Evolutionary conservation across 805 yeast species (phyloP).

Genomic region (Phaffomyces antillensis): DNA sequence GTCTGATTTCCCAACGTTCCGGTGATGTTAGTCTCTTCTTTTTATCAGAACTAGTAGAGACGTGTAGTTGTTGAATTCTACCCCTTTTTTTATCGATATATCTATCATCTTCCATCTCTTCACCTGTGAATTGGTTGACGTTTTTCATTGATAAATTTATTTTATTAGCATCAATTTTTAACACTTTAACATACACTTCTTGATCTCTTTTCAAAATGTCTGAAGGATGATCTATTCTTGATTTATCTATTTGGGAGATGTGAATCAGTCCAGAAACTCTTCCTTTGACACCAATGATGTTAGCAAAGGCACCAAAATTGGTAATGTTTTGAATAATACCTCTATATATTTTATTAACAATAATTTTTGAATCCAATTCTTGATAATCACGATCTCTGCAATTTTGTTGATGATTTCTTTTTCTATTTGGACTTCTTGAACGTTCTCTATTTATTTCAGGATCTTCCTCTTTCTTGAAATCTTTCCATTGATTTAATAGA

Average conservation of each 20-base stretch:
- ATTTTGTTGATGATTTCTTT: conserved; percentile 4
- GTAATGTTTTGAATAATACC: conserved; percentile 59
- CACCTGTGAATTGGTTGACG: conserved; percentile 67
- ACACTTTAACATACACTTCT: conserved; percentile 57
- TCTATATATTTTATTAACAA: conserved; percentile 41
- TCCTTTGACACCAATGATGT: conserved; percentile 34
- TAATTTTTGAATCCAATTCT: conserved; percentile 25
- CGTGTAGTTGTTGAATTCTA: conserved; percentile 7
- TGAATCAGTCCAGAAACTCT: conserved; percentile 63
- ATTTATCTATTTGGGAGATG: conserved; percentile 55
- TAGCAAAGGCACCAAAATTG: conserved; percentile 73
- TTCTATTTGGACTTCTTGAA: conserved; percentile 7
- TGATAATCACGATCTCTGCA: conserved; percentile 11
- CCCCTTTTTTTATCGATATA: conserved; percentile 7
- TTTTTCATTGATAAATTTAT: conserved; percentile 63
- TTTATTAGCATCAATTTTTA: conserved; percentile 37
- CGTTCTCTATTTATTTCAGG: conserved; percentile 8
- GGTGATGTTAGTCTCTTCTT: conserved; percentile 64
- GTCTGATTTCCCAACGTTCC: conserved; percentile 86
- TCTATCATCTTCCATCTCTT: conserved; percentile 11
- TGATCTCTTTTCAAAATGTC: conserved; percentile 54
- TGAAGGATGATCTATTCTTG: conserved; percentile 47
- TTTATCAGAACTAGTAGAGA: conserved; percentile 9
- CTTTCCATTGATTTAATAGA: conserved; percentile 14
- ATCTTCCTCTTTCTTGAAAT: conserved; percentile 17